Evolutionary conservation across 768 basidiomycete species (phyloP).

Genomic region (Boletus speciosus): DNA sequence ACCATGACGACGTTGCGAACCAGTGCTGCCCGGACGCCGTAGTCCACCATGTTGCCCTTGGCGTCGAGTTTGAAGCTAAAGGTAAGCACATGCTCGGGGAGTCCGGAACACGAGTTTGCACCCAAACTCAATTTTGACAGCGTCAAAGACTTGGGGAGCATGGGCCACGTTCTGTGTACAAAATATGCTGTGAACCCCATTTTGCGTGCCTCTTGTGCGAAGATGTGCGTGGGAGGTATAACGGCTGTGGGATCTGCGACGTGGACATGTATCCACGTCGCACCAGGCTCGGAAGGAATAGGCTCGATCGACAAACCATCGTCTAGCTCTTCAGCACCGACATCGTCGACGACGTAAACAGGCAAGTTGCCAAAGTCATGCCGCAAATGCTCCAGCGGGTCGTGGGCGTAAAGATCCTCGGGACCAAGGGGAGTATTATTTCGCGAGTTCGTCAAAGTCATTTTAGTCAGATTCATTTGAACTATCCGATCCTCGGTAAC

Average conservation of each 20-base stretch:
- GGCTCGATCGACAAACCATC: constrained; percentile 86
- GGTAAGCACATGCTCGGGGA: constrained; percentile 60
- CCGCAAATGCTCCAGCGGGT: constrained; percentile 67
- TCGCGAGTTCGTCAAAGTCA: constrained; percentile 1
- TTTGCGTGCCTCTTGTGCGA: constrained; percentile 56
- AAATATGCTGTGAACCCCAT: constrained; percentile 60
- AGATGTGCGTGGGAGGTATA: constrained; percentile 64
- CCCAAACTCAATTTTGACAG: constrained; percentile 52
- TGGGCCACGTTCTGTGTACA: constrained; percentile 56
- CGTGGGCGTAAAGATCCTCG: constrained; percentile 60
- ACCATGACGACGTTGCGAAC: constrained; percentile 63
- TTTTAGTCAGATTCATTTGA: constrained; percentile 14
- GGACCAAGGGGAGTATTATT: constrained; percentile 45
- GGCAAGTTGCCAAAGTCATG: constrained; percentile 82
- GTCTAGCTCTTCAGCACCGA: constrained; percentile 79
- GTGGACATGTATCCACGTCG: constrained; percentile 83
- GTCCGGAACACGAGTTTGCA: constrained; percentile 25
- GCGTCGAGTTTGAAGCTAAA: constrained; percentile 73
- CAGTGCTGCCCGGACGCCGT: constrained; percentile 65
- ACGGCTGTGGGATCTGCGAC: constrained; percentile 88
- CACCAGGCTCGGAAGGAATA: constrained; percentile 55
- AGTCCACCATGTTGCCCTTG: constrained; percentile 64
- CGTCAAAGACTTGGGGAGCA: constrained; percentile 65
- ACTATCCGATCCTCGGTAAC: constrained; percentile 31
- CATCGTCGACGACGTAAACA: constrained; percentile 87